Evolutionary conservation across 192 early-diverging fungal species (phyloP), one percentile per base, ranked within the genome.

Genomic region (Irineochytrium annulatum): DNA sequence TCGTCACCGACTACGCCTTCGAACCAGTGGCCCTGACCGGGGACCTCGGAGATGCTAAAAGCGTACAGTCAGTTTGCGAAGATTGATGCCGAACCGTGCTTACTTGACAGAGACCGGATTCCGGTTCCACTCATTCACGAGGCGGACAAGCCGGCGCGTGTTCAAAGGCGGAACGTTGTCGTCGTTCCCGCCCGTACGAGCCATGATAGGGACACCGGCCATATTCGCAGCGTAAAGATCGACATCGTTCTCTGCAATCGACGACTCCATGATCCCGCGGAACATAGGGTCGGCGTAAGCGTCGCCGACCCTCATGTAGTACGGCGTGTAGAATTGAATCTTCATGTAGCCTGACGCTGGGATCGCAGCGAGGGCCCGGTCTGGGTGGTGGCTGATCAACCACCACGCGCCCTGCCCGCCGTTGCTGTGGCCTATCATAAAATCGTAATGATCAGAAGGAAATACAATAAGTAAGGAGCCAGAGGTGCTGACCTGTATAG

Each of bases 321-420:
- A 90, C 6, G 89, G 81, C 0, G 81, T 83, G 62, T 90, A 90
- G 22, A 86, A 72, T 52, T 88, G 87, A 51, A 90, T 88, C 33
- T 87, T 89, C 39, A 79, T 69, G 67, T 85, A 90, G 2, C 83
- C 89, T 1, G 86, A 76, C 14, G 86, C 89, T 43, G 89, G 83
- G 0, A 86, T 66, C 1, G 68, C 83, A 48, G 85, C 87, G 22
- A 90, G 66, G 6, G 81, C 82, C n/a, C 49, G 60, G 57, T 90
- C 89, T 1, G 89, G 89, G 70, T 77, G 85, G 63, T 90, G 89
- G 1, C 78, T 78, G 0, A 66, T 65, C 49, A 86, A 54, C 73
- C 80, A 85, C 89, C 87, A 90, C 20, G 87, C 82, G 27, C 89
- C 89, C 67, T 90, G 89, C 2, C 87, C 89, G 0, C 89, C 89